Percentiles rank a stretch among this genome's conserved stretches.
phyloP scores from a whole-genome alignment of 441 rosid species.

The Corymbia citriodora region DNA sequence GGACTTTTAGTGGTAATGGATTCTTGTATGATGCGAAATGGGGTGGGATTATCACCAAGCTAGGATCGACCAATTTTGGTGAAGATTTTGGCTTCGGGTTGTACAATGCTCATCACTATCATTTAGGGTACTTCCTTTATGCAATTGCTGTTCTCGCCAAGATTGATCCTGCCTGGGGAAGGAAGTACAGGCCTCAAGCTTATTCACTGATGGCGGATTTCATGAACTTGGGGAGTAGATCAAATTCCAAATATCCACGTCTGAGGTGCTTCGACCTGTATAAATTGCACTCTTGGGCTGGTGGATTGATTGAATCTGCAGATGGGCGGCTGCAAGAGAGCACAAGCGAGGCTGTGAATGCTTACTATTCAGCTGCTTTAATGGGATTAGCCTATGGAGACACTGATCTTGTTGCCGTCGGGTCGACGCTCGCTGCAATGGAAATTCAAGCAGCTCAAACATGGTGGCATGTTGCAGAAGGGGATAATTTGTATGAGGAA shows the following conservation, averaged over 20 bases:
- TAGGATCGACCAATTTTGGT: conserved; percentile 54
- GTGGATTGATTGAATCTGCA: conserved; percentile 75
- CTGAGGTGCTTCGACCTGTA: conserved; percentile 83
- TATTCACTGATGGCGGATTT: conserved; percentile 80
- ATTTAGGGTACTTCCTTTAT: conserved; percentile 85
- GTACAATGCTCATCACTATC: conserved; percentile 79
- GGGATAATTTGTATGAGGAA: conserved; percentile 39
- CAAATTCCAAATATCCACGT: conserved; percentile 49
- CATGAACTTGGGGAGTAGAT: conserved; percentile 54
- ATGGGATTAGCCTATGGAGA: conserved; percentile 91
- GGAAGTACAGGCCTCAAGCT: conserved; percentile 74
- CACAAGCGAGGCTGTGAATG: conserved; percentile 90
- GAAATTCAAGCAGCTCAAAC: conserved; percentile 85
- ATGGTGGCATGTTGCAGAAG: conserved; percentile 91
- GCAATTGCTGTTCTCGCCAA: conserved; percentile 85
- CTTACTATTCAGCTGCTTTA: conserved; percentile 79
- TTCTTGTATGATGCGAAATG: conserved; percentile 73
- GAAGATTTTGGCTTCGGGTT: conserved; percentile 88
- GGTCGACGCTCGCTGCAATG: conserved; percentile 56
- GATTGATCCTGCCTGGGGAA: conserved; percentile 82
- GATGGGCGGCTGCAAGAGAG: conserved; percentile 94
- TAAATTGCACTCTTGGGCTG: conserved; percentile 94
- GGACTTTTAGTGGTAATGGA: conserved; percentile 66
- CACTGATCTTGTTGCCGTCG: conserved; percentile 54
- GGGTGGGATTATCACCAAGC: conserved; percentile 87